Evolutionary conservation across 257 asterid species (phyloP).

Genomic region (Penstemon davidsonii): DNA sequence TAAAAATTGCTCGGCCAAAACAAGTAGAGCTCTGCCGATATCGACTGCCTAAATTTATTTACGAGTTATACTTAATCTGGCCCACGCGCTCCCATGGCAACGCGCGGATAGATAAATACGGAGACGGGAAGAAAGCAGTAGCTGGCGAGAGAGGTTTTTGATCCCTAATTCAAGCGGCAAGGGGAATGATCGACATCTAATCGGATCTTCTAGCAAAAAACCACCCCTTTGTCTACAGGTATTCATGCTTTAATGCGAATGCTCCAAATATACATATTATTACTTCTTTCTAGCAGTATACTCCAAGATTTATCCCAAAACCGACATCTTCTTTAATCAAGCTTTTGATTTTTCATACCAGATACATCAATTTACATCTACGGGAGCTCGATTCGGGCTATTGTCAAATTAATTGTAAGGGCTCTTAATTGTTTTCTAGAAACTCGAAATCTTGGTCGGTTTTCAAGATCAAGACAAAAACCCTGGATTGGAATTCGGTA

Average conservation of each 20-base stretch:
- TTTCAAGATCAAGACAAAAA: constrained; percentile 6
- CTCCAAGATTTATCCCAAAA: background rate
- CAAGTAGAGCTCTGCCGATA: too few relatives aligned
- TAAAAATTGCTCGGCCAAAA: too few relatives aligned
- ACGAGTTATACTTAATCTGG: too few relatives aligned
- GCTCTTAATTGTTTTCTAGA: background rate
- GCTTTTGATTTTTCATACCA: background rate
- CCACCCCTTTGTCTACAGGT: background rate
- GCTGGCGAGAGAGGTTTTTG: background rate
- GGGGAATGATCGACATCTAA: background rate
- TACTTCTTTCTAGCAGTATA: background rate
- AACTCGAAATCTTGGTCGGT: constrained; percentile 15
- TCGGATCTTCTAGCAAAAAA: background rate
- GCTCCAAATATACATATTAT: background rate
- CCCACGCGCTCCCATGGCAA: too few relatives aligned
- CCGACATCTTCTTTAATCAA: background rate
- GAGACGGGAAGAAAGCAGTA: too few relatives aligned
- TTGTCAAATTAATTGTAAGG: background rate
- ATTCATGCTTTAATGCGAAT: background rate
- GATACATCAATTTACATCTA: constrained; percentile 7
- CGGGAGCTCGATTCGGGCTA: background rate
- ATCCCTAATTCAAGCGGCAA: background rate
- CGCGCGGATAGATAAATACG: too few relatives aligned
- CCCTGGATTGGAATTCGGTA: background rate
- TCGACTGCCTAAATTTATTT: too few relatives aligned